Conservation (phyloP, 805 yeast species). For the Jamesozyma spencerorum region DNA sequence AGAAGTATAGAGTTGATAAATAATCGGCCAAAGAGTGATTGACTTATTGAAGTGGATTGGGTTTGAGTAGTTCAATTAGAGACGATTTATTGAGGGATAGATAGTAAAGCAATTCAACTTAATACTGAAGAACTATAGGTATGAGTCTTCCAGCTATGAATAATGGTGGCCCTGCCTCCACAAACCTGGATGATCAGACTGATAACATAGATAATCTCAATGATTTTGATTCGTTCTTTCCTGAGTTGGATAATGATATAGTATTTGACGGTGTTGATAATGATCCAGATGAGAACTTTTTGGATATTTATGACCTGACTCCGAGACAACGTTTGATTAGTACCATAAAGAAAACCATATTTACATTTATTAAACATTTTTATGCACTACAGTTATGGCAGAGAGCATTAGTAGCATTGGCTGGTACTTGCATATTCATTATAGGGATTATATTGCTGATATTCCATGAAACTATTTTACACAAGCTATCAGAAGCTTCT, state of each 20-base stretch:
- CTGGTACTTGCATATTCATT: slow-evolving; percentile 10
- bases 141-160: too few species aligned
- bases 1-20: too few species aligned
- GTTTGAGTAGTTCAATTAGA: too few species aligned
- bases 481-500: slow-evolving; percentile 34
- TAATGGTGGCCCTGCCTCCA: too few species aligned
- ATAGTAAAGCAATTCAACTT: too few species aligned
- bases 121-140: too few species aligned
- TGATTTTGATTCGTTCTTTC: slow-evolving; percentile 10
- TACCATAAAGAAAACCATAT: slow-evolving; percentile 10
- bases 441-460: slow-evolving; percentile 17
- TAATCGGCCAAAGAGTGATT: too few species aligned
- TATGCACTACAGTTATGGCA: slow-evolving; percentile 19
- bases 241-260: slow-evolving; percentile 12
- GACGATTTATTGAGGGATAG: too few species aligned
- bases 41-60: too few species aligned
- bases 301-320: slow-evolving; percentile 26
- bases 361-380: slow-evolving; percentile 12
- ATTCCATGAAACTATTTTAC: slow-evolving; percentile 21
- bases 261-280: slow-evolving; percentile 7
- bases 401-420: slow-evolving; percentile 9
- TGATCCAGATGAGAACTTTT: slow-evolving; percentile 21
- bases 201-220: not conserved
- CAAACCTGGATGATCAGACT: not conserved
- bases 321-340: slow-evolving; percentile 28